Percentiles rank a stretch among this genome's conserved stretches.
Conservation (phyloP, 345 rosid species). For the Aquilaria malaccensis region DNA sequence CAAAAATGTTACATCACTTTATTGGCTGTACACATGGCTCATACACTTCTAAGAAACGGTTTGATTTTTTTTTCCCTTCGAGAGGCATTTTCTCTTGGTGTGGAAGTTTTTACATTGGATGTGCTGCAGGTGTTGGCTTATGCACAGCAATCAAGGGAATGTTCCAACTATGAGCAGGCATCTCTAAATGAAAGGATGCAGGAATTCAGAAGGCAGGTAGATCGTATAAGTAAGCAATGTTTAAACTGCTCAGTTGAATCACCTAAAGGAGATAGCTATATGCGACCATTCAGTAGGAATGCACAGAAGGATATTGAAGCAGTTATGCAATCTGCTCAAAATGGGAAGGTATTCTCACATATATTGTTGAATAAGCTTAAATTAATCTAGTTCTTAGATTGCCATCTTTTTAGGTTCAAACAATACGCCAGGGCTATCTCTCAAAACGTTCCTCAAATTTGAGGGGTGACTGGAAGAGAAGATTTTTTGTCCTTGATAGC, state of each 20-base stretch:
- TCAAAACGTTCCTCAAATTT: conserved; percentile 82
- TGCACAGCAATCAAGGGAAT: conserved; percentile 81
- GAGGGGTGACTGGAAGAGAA: conserved; percentile 81
- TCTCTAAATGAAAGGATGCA: conserved; percentile 74
- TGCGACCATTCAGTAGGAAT: conserved; percentile 37
- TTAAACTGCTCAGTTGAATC: conserved; percentile 22
- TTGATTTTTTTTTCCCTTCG: no score
- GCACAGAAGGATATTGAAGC: conserved; percentile 69
- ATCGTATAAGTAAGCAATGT: conserved; percentile 38
- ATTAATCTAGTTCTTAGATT: neutral
- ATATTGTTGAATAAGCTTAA: conserved; percentile 1
- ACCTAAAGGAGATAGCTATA: conserved; percentile 28
- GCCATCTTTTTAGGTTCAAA: conserved; percentile 48
- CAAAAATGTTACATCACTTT: no score
- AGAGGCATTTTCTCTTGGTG: no score
- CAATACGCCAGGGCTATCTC: conserved; percentile 72
- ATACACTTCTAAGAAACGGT: no score
- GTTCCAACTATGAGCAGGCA: conserved; percentile 69
- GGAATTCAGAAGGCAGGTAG: conserved; percentile 58
- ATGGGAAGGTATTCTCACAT: conserved; percentile 48
- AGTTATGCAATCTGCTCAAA: conserved; percentile 70
- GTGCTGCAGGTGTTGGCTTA: conserved; percentile 54
- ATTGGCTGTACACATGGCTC: no score
- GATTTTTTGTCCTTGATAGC: conserved; percentile 78
- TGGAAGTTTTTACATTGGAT: neutral